These are phyloP conservation scores for Aspergillus flavus DNA, from an alignment of 2,329 filamentous ascomycete genomes.

Conservation along the genomic window DNA sequence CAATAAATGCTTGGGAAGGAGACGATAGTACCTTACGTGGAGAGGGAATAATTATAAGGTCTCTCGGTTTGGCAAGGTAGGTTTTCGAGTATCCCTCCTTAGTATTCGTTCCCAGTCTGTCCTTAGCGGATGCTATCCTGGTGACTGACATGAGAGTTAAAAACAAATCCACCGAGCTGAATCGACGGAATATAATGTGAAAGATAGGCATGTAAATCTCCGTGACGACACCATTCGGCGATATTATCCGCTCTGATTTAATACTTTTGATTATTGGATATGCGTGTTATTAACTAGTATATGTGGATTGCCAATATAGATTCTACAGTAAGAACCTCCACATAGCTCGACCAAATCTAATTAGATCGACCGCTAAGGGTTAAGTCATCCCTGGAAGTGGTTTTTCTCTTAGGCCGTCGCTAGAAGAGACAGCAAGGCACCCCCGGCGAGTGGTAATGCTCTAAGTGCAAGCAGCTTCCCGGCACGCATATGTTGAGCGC, in stretches of 20 bases:
- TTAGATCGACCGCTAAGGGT: accelerated
- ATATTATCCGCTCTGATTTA: not conserved
- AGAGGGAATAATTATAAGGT: too few species aligned
- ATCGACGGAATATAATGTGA: too few species aligned
- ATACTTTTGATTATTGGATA: not conserved
- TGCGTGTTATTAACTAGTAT: not conserved
- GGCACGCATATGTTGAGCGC: not conserved
- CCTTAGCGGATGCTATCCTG: too few species aligned
- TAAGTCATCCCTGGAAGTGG: not conserved
- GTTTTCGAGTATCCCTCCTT: too few species aligned
- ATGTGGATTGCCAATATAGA: not conserved
- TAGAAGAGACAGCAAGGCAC: not conserved
- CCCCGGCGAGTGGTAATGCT: not conserved
- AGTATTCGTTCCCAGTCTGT: too few species aligned
- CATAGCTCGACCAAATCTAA: not conserved
- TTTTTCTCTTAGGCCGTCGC: not conserved
- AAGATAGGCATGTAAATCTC: too few species aligned
- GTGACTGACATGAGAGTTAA: too few species aligned
- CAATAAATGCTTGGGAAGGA: too few species aligned
- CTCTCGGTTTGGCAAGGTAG: too few species aligned
- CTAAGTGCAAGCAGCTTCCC: not conserved
- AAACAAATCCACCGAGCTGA: too few species aligned
- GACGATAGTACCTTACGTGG: too few species aligned
- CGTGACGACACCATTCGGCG: not conserved
- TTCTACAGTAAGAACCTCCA: not conserved